A percentile compares a stretch with the other conserved stretches of the same genome.
Conservation (phyloP, 2,329 filamentous ascomycete genomes). For the Dactylonectria macrodidyma region DNA sequence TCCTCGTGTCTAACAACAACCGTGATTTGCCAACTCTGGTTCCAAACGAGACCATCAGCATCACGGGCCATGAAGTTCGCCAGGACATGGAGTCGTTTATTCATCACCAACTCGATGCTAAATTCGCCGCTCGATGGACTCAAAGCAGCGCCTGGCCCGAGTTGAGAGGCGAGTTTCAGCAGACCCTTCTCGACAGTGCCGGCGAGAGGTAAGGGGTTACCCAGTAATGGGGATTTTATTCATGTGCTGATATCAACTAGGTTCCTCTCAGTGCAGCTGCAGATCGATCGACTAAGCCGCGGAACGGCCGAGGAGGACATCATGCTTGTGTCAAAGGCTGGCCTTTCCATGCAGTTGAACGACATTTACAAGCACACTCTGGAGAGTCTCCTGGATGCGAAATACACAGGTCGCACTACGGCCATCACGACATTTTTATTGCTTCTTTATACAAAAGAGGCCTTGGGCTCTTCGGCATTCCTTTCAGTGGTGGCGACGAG, state of each 20-base stretch:
- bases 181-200: no score
- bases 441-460: background rate
- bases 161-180: no score
- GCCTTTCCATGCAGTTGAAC: conserved; percentile 1
- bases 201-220: no score
- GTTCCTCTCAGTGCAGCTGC: no score
- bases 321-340: no score
- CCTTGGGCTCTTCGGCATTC: background rate
- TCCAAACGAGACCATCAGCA: background rate
- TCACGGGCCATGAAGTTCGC: background rate
- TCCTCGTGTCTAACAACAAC: conserved; percentile 13
- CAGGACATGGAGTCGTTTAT: background rate
- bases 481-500: background rate
- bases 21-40: background rate
- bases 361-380: background rate
- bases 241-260: no score
- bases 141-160: no score
- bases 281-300: no score
- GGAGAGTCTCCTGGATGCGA: background rate
- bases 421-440: background rate
- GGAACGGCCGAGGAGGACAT: no score
- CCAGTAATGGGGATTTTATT: no score
- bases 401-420: background rate
- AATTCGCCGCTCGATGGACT: no score
- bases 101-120: no score